phyloP scores from a whole-genome alignment of 225 moss, liverwort and hornwort genomes.

The Asterella californica region DNA sequence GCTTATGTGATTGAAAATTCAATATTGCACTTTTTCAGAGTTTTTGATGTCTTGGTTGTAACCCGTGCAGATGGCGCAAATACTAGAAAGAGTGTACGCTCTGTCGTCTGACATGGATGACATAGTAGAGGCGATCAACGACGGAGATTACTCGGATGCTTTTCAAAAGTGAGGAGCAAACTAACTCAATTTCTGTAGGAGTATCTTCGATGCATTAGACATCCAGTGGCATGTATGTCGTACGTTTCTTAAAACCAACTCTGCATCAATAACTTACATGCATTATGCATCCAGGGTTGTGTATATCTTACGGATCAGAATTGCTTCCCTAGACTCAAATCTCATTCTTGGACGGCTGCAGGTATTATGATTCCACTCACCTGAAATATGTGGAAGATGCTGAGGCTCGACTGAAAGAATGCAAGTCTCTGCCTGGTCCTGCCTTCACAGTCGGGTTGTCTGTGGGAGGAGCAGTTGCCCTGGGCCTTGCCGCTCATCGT shows the following conservation, averaged over 20 bases:
- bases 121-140: slow-evolving; percentile 49
- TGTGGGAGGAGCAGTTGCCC: slow-evolving; percentile 65
- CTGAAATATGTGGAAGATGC: slow-evolving; percentile 57
- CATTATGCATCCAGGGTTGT: not conserved
- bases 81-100: slow-evolving; percentile 35
- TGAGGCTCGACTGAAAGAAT: slow-evolving; percentile 56
- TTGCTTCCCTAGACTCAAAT: not conserved
- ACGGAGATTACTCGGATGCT: slow-evolving; percentile 54
- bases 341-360: slow-evolving; percentile 7
- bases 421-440: slow-evolving; percentile 61
- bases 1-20: no score
- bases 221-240: not conserved
- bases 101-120: slow-evolving; percentile 40
- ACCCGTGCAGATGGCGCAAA: slow-evolving; percentile 45
- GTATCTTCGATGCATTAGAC: not conserved
- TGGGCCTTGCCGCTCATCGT: slow-evolving; percentile 51
- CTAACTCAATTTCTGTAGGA: not conserved
- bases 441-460: slow-evolving; percentile 69
- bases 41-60: no score
- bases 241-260: no score
- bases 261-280: no score
- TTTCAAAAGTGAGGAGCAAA: slow-evolving; percentile 41
- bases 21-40: no score
- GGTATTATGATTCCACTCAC: slow-evolving; percentile 57
- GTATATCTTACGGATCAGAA: not conserved